Base-by-base conservation (phyloP, 345 rosid genomes). In the Euclidium syriacum region DNA sequence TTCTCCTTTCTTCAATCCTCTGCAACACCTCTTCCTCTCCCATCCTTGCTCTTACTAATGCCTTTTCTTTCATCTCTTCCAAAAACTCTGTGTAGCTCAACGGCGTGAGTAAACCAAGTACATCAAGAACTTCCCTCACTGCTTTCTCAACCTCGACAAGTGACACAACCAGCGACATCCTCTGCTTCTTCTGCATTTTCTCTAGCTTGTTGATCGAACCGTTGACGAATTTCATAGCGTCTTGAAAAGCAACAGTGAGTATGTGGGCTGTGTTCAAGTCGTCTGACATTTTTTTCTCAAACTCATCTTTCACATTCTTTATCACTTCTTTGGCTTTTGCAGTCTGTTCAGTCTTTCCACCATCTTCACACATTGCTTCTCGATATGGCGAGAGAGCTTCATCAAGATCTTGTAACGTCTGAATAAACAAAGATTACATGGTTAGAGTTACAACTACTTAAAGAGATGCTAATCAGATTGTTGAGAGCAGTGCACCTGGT, bases 161-260 rank as follows among this genome's bases (percentile, higher is more conserved):
- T 57, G 85, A 82, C 24, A 62, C 71, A 46, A 80, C 33, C 48
- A 72, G 32, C 4, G 82, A 67, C 58, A 71, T 75, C 12, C 77
- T 79, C 56, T 88, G 85, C 75, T 75, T 81, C 58, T 75, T 81
- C 40, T 62, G 77, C 74, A 82, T 82, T 74, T 81, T 88, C 96
- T 81, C 81, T 23, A 80, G 81, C 51, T 58, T 32, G 58, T 52
- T 73, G 52, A 80, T 42, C 26, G 79, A 74, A 74, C 64, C 68
- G 69, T 85, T 88, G 62, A 85, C 66, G 32, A 75, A 66, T 75
- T 81, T 85, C 85, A 85, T 26, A 7, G 80, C 85, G 16, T 88
- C 91, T 58, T 75, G 83, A 58, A 88, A 83, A 32, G 83, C 79
- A 44, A 87, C 91, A 29, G 83, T 83, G 52, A 88, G 75, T 33